phyloP scores from a whole-genome alignment of 371 early-diverging fungal species.

The Rhizomucor miehei region DNA sequence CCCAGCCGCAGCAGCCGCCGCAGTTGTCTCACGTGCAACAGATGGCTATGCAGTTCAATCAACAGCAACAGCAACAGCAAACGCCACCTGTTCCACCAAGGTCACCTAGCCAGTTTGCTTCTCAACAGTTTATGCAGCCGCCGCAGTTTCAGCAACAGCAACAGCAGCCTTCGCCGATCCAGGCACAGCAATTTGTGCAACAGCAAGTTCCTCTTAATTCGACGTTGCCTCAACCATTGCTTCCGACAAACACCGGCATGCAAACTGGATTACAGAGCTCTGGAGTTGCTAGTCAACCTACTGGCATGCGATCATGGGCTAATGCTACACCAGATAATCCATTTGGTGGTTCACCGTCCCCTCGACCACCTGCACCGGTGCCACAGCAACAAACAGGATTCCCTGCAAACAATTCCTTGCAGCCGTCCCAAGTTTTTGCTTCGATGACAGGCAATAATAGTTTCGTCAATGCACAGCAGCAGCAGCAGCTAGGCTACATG shows the following conservation, averaged over 20 bases:
- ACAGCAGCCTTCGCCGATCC: constrained; percentile 21
- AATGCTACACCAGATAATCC: constrained; percentile 48
- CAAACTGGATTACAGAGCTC: constrained; percentile 18
- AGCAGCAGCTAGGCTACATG: not conserved
- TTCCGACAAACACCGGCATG: constrained; percentile 22
- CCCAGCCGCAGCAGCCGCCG: constrained; percentile 9
- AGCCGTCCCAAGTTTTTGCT: constrained; percentile 25
- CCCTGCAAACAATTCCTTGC: constrained; percentile 6
- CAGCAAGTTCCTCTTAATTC: constrained; percentile 24
- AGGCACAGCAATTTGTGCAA: constrained; percentile 21
- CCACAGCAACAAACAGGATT: constrained; percentile 19
- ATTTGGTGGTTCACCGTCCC: constrained; percentile 29
- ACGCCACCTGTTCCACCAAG: constrained; percentile 10
- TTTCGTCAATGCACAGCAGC: no score
- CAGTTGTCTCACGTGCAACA: constrained; percentile 13
- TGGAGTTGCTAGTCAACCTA: constrained; percentile 14
- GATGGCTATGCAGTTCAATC: constrained; percentile 11
- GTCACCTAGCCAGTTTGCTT: constrained; percentile 11
- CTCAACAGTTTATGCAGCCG: constrained; percentile 11
- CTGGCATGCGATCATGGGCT: constrained; percentile 32
- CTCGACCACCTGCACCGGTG: constrained; percentile 11
- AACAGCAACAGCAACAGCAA: constrained; percentile 13
- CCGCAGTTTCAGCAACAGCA: constrained; percentile 1
- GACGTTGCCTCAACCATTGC: constrained; percentile 27
- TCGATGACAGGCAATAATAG: constrained; percentile 15